phyloP scores from a whole-genome alignment of 2,329 filamentous ascomycete genomes.

The Penicillium sp. region DNA sequence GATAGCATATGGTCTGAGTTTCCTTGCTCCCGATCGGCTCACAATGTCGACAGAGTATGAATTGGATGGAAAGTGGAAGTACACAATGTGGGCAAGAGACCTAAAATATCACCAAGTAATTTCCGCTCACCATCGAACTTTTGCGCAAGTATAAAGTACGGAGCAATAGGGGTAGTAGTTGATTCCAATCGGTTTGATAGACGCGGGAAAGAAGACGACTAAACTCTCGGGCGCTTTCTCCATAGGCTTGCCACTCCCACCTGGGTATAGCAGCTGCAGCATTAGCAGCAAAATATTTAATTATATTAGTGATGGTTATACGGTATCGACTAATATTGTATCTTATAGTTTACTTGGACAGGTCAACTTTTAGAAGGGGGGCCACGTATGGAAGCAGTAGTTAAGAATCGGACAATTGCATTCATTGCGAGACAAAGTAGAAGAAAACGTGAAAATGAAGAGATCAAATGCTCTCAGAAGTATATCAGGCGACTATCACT shows the following conservation, averaged over 20 bases:
- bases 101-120: not conserved
- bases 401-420: not conserved
- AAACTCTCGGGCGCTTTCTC: conserved; percentile 7
- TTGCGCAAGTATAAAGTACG: not conserved
- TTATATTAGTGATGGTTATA: conserved; percentile 8
- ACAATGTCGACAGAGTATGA: conserved; percentile 1
- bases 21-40: conserved; percentile 13
- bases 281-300: conserved; percentile 5
- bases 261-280: conserved; percentile 10
- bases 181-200: conserved; percentile 6
- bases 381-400: not conserved
- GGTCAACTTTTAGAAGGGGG: conserved; percentile 3
- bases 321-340: conserved; percentile 7
- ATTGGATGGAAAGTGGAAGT: not conserved
- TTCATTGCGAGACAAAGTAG: not conserved
- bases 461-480: conserved; percentile 2
- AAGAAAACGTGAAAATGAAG: not conserved
- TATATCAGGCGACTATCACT: conserved; percentile 9
- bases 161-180: not conserved
- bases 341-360: conserved; percentile 7
- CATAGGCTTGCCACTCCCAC: conserved; percentile 13
- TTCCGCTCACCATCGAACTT: not conserved
- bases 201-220: conserved; percentile 11
- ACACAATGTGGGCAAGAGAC: not conserved
- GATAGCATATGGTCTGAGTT: conserved; percentile 12